Conservation (phyloP, 306 rosid genomes). For the Acacia crassicarpa region DNA sequence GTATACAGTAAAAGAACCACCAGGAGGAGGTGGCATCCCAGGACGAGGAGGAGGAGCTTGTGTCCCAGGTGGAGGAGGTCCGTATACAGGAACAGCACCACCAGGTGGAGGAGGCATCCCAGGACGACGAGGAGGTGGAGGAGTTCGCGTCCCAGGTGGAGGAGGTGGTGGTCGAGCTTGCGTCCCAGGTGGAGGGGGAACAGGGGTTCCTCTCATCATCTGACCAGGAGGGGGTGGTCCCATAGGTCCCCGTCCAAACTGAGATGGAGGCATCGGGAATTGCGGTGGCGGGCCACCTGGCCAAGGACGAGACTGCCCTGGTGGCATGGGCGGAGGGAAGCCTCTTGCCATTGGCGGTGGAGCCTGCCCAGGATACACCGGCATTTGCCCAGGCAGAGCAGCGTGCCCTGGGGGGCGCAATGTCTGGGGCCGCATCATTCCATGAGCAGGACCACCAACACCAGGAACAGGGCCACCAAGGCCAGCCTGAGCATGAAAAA, state of each 20-base stretch:
- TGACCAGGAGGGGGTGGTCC: slow-evolving; percentile 97
- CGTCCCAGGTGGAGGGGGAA: slow-evolving; percentile 80
- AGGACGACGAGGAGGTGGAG: slow-evolving; percentile 68
- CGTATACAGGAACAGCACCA: slow-evolving; percentile 56
- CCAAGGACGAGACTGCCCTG: slow-evolving; percentile 59
- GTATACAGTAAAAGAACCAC: no score
- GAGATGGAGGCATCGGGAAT: slow-evolving; percentile 59
- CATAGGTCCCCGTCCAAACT: slow-evolving; percentile 92
- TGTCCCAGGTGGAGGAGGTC: slow-evolving; percentile 84
- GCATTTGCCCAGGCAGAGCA: slow-evolving; percentile 77
- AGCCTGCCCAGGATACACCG: slow-evolving; percentile 61
- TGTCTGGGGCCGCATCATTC: slow-evolving; percentile 99
- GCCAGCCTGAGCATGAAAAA: slow-evolving; percentile 89
- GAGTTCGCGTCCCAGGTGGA: slow-evolving; percentile 94
- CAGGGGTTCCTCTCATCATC: slow-evolving; percentile 93
- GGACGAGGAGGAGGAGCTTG: slow-evolving; percentile 94
- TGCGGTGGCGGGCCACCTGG: slow-evolving; percentile 80
- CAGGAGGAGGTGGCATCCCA: slow-evolving; percentile 89
- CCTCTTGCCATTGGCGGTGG: slow-evolving; percentile 70
- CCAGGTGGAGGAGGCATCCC: slow-evolving; percentile 93
- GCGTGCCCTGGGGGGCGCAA: slow-evolving; percentile 69
- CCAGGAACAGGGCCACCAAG: slow-evolving; percentile 93
- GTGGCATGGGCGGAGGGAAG: slow-evolving; percentile 64
- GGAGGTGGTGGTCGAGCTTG: slow-evolving; percentile 62
- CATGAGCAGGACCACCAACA: slow-evolving; percentile 93